Conservation (phyloP, 1,139 yeast genomes). For the Saccharomyces hybrid region DNA sequence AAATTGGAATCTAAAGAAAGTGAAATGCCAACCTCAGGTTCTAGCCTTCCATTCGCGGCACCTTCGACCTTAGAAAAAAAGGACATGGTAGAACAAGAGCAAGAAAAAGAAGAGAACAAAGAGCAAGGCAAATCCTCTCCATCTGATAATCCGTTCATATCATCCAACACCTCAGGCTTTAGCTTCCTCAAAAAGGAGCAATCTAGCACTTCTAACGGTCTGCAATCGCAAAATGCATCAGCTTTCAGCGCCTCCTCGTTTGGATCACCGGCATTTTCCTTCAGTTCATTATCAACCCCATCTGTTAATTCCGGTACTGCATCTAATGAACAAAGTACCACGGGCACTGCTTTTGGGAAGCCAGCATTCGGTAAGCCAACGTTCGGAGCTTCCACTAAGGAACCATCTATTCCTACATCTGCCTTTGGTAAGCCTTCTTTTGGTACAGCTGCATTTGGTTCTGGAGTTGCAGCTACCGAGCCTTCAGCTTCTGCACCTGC, state of each 20-base stretch:
- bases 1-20: neutral
- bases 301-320: neutral
- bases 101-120: neutral
- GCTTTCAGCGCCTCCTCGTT: constrained; percentile 10
- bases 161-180: neutral
- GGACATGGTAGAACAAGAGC: neutral
- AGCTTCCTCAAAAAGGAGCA: neutral
- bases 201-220: neutral
- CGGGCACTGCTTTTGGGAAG: constrained; percentile 10
- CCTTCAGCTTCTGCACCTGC: too few relatives aligned
- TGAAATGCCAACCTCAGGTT: neutral
- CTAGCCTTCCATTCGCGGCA: neutral
- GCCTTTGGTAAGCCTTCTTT: constrained; percentile 10
- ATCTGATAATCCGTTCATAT: neutral
- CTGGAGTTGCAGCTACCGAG: too few relatives aligned
- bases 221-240: neutral
- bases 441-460: too few relatives aligned
- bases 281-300: neutral
- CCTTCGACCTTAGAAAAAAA: neutral
- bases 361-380: constrained; percentile 19
- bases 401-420: constrained; percentile 5
- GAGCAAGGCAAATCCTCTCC: neutral
- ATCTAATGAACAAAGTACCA: neutral
- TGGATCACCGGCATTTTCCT: constrained; percentile 7
- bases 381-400: neutral